phyloP scores from a whole-genome alignment of 2,329 filamentous ascomycete species.

The Chalaropsis ovoidea region DNA sequence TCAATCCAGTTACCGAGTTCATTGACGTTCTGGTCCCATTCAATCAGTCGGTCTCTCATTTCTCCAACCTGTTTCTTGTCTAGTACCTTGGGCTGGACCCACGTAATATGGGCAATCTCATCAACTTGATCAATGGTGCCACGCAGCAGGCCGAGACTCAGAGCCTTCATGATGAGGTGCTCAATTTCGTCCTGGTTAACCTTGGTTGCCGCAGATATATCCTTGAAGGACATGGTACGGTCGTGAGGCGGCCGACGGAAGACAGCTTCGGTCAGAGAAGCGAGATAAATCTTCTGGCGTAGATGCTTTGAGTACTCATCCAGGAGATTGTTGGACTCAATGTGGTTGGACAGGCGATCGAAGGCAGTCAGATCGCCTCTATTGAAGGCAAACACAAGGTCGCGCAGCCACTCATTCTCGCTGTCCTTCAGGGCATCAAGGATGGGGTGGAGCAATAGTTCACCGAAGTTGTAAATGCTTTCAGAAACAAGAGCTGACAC shows the following conservation, averaged over 20 bases:
- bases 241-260: slow-evolving; percentile 94
- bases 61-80: slow-evolving; percentile 91
- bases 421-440: slow-evolving; percentile 66
- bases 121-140: slow-evolving; percentile 96
- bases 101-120: slow-evolving; percentile 87
- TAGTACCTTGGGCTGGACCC: slow-evolving; percentile 97
- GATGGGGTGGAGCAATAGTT: slow-evolving; percentile 94
- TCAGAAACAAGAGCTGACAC: slow-evolving; percentile 87
- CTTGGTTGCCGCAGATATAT: slow-evolving; percentile 86
- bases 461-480: slow-evolving; percentile 98
- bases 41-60: slow-evolving; percentile 77
- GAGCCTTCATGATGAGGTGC: slow-evolving; percentile 97
- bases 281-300: slow-evolving; percentile 96
- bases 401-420: slow-evolving; percentile 76
- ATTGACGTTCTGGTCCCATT: slow-evolving; percentile 96
- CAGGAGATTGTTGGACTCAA: slow-evolving; percentile 69
- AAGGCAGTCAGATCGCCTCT: slow-evolving; percentile 83
- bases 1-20: slow-evolving; percentile 96
- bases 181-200: slow-evolving; percentile 87
- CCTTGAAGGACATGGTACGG: slow-evolving; percentile 81
- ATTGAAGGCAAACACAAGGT: slow-evolving; percentile 97
- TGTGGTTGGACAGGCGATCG: slow-evolving; percentile 69
- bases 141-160: slow-evolving; percentile 78
- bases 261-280: slow-evolving; percentile 87
- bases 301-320: slow-evolving; percentile 71